Base-by-base conservation (phyloP, 352 stramenopile species). In the Phytophthora syringae region DNA sequence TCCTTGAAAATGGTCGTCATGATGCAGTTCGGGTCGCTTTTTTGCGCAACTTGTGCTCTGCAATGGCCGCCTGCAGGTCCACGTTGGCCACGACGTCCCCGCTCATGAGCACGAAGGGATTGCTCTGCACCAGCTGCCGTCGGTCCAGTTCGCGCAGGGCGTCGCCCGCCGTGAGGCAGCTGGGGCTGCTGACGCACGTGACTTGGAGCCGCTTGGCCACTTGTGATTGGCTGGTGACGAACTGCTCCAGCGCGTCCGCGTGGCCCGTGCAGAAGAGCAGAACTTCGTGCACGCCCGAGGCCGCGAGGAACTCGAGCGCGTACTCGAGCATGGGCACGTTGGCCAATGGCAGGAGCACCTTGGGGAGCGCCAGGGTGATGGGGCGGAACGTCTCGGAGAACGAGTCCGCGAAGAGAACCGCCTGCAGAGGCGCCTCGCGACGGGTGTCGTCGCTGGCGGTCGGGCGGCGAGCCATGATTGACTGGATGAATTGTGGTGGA, bases 261-360 rank as follows among this genome's bases (percentile, higher is more conserved):
- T 98, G 86, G 60, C 68, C 75, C 10, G 92, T 94, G 74, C 81
- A 99, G 52, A 99, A 96, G 16, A 99, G 78, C 66, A 99, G 89
- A 6, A 99, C 85, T 72, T 99, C 95, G 43, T 98, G 77, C 3
- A 99, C 95, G 60, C 95, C 96, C 18, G 93, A 89, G 15, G 88
- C 86, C 21, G 88, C 92, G 12, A 99, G 83, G 64, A 99, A 98
- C 77, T 99, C 97, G 40, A 99, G 87, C 47, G 95, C 90, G 76
- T 99, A 99, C 74, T 99, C 95, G 57, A 99, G 81, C 77, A 99
- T 93, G 0, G 96, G 88, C 13, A 99, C 90, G 81, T 99, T 99
- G 49, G 97, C 97, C 27, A 99, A 79, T 13, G 97, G 97, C 37
- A 98, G 92, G 20, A 99, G 72, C 20, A 98, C 87, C 76, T 99